These are phyloP conservation scores for Hyaloscypha finlandica DNA, from an alignment of 495 filamentous ascomycete species.

Conservation along the genomic window DNA sequence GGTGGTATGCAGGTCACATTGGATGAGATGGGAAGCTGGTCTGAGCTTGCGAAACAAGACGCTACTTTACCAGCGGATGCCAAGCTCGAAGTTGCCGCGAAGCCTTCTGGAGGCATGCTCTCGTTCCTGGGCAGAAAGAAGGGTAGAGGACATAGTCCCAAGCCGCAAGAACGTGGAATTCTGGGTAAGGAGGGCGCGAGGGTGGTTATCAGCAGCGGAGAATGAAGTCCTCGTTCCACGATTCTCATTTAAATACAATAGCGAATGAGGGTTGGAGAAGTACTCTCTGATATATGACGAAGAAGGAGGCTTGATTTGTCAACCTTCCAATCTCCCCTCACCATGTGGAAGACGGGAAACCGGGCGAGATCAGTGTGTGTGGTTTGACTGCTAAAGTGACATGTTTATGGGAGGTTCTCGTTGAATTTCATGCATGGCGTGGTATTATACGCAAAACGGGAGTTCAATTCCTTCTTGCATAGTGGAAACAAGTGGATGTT, in stretches of 20 bases:
- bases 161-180: slow-evolving; percentile 90
- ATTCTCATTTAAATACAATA: background rate
- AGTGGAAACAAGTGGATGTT: background rate
- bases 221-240: background rate
- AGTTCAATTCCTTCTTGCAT: background rate
- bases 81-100: slow-evolving; percentile 47
- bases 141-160: slow-evolving; percentile 87
- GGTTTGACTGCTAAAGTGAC: background rate
- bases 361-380: background rate
- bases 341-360: background rate
- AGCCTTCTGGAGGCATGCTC: slow-evolving; percentile 67
- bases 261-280: background rate
- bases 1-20: slow-evolving; percentile 91
- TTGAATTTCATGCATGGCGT: background rate
- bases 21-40: slow-evolving; percentile 87
- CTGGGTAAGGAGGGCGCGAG: slow-evolving; percentile 93
- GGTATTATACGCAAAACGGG: background rate
- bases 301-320: background rate
- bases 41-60: slow-evolving; percentile 80
- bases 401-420: background rate
- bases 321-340: background rate
- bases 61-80: slow-evolving; percentile 73
- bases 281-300: background rate
- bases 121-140: slow-evolving; percentile 87
- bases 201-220: slow-evolving; percentile 57